phyloP scores from a whole-genome alignment of 2,329 filamentous ascomycete species.

The Trichoderma atroviride region DNA sequence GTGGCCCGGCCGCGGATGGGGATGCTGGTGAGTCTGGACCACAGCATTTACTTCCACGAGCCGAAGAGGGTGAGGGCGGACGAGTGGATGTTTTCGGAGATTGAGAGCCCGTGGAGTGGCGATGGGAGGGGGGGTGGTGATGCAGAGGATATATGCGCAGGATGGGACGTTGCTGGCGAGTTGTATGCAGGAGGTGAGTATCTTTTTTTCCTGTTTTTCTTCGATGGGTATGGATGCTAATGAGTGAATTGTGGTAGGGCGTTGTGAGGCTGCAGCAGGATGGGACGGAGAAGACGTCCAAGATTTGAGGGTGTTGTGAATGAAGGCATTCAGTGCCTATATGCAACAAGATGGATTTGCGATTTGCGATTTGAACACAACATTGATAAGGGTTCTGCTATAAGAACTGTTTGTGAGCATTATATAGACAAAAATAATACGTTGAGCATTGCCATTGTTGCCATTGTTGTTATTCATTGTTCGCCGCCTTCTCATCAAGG shows the following conservation, averaged over 20 bases:
- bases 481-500: neutral
- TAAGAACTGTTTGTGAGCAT: neutral
- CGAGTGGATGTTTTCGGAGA: conserved; percentile 80
- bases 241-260: conserved; percentile 42
- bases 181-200: conserved; percentile 74
- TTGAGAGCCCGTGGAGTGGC: conserved; percentile 78
- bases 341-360: neutral
- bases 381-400: neutral
- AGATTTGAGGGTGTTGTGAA: conserved; percentile 35
- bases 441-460: neutral
- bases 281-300: conserved; percentile 38
- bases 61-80: conserved; percentile 60
- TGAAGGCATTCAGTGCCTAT: neutral
- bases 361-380: neutral
- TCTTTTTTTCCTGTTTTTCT: neutral
- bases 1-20: conserved; percentile 62
- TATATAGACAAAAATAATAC: neutral
- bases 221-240: neutral
- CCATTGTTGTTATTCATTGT: neutral
- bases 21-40: conserved; percentile 86
- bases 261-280: conserved; percentile 54
- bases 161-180: conserved; percentile 76
- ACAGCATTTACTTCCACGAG: conserved; percentile 71
- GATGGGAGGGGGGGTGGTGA: conserved; percentile 77
- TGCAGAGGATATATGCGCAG: conserved; percentile 70